A percentile compares a stretch with the other conserved stretches of the same genome.
phyloP scores from a whole-genome alignment of 306 rosid genomes.

The Neltuma alba region DNA sequence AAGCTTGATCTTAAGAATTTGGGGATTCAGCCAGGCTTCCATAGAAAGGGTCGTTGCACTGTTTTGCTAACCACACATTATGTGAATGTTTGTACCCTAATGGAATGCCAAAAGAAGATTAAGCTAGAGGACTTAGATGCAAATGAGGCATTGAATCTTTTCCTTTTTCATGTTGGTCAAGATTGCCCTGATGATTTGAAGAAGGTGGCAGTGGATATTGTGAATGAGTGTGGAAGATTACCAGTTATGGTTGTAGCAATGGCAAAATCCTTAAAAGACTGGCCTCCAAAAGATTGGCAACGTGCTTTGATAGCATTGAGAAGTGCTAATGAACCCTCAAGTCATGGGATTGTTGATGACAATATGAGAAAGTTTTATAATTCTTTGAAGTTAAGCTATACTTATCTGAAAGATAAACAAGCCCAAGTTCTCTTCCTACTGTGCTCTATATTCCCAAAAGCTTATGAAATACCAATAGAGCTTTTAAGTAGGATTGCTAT shows the following conservation, averaged over 20 bases:
- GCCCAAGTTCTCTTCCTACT: constrained; percentile 18
- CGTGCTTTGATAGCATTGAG: not conserved
- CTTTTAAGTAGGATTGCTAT: not conserved
- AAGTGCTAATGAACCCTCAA: not conserved
- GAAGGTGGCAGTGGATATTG: not conserved
- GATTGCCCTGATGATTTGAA: not conserved
- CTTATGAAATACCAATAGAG: not conserved
- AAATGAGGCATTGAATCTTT: too few relatives aligned
- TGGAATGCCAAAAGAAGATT: too few relatives aligned
- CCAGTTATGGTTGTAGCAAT: constrained; percentile 5
- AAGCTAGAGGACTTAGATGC: not conserved
- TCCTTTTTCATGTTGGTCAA: too few relatives aligned
- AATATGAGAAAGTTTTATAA: not conserved
- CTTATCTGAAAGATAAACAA: not conserved
- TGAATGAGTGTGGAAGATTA: constrained; percentile 23
- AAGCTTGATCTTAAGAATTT: not conserved
- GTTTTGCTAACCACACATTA: constrained; percentile 30
- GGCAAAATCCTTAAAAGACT: not conserved
- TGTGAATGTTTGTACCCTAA: too few relatives aligned
- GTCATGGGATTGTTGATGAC: not conserved
- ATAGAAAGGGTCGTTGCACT: not conserved
- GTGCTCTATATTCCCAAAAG: constrained; percentile 24
- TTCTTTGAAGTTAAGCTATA: constrained; percentile 26
- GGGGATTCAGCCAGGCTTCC: constrained; percentile 14
- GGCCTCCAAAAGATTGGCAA: not conserved